Conservation (phyloP, 106 monocot genomes). For the Dioscorea alata region DNA sequence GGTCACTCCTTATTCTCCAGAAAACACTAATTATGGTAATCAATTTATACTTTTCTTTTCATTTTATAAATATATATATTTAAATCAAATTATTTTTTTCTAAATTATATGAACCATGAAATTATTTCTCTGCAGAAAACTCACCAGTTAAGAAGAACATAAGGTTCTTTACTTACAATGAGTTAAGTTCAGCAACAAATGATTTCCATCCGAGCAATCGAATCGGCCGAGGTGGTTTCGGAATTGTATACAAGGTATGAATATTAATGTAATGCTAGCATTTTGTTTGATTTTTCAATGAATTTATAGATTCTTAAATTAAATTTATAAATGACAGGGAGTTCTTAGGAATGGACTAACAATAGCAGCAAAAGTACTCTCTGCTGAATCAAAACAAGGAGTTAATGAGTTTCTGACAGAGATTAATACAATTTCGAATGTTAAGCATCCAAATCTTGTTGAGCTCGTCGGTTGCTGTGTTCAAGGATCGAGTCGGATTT, state of each 20-base stretch:
- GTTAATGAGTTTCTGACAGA: conserved; percentile 23
- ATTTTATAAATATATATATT: background rate
- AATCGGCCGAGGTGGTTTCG: conserved; percentile 61
- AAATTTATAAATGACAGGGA: conserved; percentile 6
- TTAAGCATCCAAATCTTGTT: conserved; percentile 25
- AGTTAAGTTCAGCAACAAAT: conserved; percentile 56
- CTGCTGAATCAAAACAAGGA: conserved; percentile 25
- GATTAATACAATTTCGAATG: conserved; percentile 23
- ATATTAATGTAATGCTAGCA: no score
- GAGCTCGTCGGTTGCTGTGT: conserved; percentile 24
- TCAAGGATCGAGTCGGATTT: conserved; percentile 11
- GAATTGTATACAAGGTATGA: conserved; percentile 56
- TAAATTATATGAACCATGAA: no score
- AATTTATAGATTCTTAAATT: no score
- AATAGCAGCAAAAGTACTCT: conserved; percentile 24
- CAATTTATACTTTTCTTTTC: background rate
- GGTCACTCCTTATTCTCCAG: conserved; percentile 5
- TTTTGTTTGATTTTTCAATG: background rate
- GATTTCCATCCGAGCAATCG: conserved; percentile 45
- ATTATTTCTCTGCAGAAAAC: background rate
- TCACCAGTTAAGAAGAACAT: conserved; percentile 24
- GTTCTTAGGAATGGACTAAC: conserved; percentile 14
- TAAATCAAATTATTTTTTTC: background rate
- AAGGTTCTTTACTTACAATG: conserved; percentile 47
- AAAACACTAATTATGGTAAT: background rate